Evolutionary conservation across 305 asterid genomes (phyloP).

Genomic region (Fraxinus latifolia): DNA sequence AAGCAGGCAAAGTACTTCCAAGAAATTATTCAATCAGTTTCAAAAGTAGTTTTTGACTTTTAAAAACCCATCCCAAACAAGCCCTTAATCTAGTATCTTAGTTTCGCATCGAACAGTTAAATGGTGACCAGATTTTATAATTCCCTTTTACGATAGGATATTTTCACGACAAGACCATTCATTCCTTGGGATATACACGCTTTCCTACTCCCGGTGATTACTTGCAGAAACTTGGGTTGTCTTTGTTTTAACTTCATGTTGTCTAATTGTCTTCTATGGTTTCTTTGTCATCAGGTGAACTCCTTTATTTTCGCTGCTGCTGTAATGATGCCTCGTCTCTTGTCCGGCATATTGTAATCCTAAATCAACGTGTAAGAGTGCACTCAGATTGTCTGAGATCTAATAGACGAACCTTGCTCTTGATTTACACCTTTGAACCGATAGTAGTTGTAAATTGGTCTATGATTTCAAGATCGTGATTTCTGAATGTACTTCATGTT

Average conservation of each 20-base stretch:
- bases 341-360: background rate
- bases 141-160: background rate
- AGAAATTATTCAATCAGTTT: background rate
- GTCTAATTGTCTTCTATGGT: background rate
- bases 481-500: slow-evolving; percentile 11
- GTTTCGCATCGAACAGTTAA: background rate
- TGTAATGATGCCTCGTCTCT: background rate
- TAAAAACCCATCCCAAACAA: background rate
- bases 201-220: background rate
- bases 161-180: background rate
- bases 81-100: background rate
- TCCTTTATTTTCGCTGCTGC: background rate
- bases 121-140: background rate
- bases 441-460: slow-evolving; percentile 19
- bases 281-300: slow-evolving; percentile 15
- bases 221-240: background rate
- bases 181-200: background rate
- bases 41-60: background rate
- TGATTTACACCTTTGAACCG: slow-evolving; percentile 19
- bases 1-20: background rate
- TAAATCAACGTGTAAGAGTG: background rate
- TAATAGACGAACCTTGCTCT: slow-evolving; percentile 19
- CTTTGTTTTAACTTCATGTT: background rate
- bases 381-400: background rate
- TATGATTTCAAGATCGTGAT: slow-evolving; percentile 4